A percentile compares a stretch with the other conserved stretches of the same genome.
Conservation (phyloP, 1,139 yeast species). For the Blastobotrys arbuscula region DNA sequence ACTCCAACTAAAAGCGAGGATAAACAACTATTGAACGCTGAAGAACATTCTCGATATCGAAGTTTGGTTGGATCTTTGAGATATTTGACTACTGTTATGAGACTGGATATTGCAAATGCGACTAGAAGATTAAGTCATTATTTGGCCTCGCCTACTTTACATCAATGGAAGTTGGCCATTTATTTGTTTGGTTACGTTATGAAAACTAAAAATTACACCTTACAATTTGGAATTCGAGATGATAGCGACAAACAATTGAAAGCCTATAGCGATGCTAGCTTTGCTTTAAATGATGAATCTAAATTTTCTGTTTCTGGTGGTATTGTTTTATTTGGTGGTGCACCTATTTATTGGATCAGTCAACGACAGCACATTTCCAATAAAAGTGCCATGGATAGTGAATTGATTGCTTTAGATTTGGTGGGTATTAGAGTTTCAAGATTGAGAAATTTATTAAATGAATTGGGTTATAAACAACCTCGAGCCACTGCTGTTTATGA, state of each 20-base stretch:
- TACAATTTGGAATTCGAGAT: not conserved
- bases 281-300: not conserved
- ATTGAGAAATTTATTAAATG: not conserved
- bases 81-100: not conserved
- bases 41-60: not conserved
- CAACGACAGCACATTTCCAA: not conserved
- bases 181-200: not conserved
- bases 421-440: not conserved
- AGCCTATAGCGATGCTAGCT: not conserved
- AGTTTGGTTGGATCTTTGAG: not conserved
- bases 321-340: not conserved
- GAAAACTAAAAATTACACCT: too few relatives aligned
- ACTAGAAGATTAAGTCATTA: not conserved
- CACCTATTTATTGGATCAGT: not conserved
- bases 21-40: not conserved
- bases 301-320: not conserved
- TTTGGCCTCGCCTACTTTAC: not conserved
- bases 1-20: not conserved
- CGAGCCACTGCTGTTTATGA: not conserved
- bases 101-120: not conserved
- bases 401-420: not conserved
- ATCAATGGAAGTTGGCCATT: not conserved
- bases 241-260: not conserved
- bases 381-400: not conserved
- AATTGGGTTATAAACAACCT: not conserved